These are phyloP conservation scores for Alternaria viburni DNA, from an alignment of 2,329 filamentous ascomycete genomes.

Conservation along the genomic window DNA sequence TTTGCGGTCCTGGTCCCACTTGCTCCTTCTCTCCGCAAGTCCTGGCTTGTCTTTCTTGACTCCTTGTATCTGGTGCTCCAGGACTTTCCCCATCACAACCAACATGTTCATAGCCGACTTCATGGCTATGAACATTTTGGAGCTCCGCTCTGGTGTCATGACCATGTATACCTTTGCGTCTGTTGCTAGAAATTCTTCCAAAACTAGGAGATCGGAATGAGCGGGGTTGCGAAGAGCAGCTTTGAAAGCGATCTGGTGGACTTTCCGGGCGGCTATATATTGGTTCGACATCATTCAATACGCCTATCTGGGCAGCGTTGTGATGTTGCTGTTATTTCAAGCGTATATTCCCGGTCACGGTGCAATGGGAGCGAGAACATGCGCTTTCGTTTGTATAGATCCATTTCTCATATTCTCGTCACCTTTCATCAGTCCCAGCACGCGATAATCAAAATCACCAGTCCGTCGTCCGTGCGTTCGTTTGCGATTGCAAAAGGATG, in stretches of 20 bases:
- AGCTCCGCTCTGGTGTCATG: not conserved
- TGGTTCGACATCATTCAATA: not conserved
- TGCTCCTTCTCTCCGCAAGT: not conserved
- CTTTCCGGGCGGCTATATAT: not conserved
- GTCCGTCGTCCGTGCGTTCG: not conserved
- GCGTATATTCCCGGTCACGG: not conserved
- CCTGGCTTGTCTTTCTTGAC: not conserved
- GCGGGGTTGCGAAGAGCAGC: not conserved
- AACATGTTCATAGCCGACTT: not conserved
- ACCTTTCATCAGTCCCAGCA: not conserved
- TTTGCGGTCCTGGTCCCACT: not conserved
- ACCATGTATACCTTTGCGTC: not conserved
- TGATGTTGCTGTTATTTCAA: not conserved
- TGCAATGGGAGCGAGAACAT: not conserved
- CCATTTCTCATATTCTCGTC: not conserved
- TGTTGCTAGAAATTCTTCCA: not conserved
- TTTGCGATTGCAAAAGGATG: not conserved
- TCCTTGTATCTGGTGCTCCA: not conserved
- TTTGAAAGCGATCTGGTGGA: not conserved
- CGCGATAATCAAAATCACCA: not conserved
- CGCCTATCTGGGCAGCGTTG: not conserved
- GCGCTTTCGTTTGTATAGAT: not conserved
- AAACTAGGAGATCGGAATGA: not conserved
- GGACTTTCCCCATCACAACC: not conserved
- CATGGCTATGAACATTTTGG: not conserved